Evolutionary conservation across 73 alveolate species (phyloP), one percentile per base, ranked within the genome.

Genomic region (Diophrys appendiculata): DNA sequence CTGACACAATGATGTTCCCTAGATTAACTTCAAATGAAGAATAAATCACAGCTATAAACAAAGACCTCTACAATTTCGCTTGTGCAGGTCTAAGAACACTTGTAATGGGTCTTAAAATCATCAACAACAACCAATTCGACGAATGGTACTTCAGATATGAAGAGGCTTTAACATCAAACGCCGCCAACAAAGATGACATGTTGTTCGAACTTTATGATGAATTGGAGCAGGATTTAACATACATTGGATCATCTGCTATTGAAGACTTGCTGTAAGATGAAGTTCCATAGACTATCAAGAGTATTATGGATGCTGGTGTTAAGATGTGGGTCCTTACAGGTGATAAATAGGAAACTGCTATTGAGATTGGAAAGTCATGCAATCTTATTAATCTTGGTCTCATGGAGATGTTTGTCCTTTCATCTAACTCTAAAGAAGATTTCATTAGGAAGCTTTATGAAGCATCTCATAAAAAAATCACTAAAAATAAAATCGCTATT

Each of bases 231-330:
- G 96, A 89, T 52, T 74, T 97, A 64, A 83, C 78, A 34, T 88
- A 96, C 53, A 70, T 93, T 55, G 99, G 99, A 0, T 91, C 98
- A 52, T 90, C 98, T 11, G 99, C 99, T 3, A 93, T 95, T 56
- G 99, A 96, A 91, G 99, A 75, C 65, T 5, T 28, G 1, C 74
- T 75, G 29, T 67, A 75, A 55, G 83, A 75, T 30, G 97, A 96
- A 0, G 97, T 92, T 1, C 97, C 97, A 27, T 94, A 89, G 64
- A 86, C 97, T 0, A 92, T 92, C 24, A 65, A 68, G 26, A 84
- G 69, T 76, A 43, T 92, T 0, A 29, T 84, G 33, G 71, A 74
- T 3, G 97, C 97, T 2, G 87, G 85, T 18, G 76, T 87, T 14
- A 82, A 83, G 70, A 76, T 87, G 33, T 90, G 96, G 96, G 86